Conservation (phyloP, 2,329 filamentous ascomycete species). For the Graphilbum fragrans region DNA sequence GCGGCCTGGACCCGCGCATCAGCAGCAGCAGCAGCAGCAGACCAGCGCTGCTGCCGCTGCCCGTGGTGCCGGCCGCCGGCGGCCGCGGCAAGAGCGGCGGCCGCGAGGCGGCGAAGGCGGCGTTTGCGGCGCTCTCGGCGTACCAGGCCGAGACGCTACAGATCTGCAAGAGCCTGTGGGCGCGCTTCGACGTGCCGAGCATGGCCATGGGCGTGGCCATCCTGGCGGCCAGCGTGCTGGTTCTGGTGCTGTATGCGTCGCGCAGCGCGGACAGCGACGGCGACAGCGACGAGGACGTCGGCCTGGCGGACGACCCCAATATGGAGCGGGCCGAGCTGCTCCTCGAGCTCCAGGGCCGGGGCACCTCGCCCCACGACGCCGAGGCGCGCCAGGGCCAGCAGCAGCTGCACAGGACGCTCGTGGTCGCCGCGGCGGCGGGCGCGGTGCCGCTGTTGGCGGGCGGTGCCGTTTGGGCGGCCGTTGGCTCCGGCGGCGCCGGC, state of each 20-base stretch:
- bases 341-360: constrained; percentile 32
- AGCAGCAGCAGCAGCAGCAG: constrained; percentile 9
- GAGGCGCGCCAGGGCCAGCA: constrained; percentile 42
- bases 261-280: constrained; percentile 40
- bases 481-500: neutral
- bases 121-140: constrained; percentile 48
- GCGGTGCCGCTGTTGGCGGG: constrained; percentile 13
- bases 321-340: constrained; percentile 47
- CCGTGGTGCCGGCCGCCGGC: constrained; percentile 26
- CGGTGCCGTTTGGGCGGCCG: constrained; percentile 1
- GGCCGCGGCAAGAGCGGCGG: too few species aligned
- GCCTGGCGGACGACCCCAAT: constrained; percentile 39
- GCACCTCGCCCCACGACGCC: constrained; percentile 39
- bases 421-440: constrained; percentile 22
- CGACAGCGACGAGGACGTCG: constrained; percentile 9
- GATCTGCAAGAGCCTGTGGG: constrained; percentile 79
- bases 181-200: constrained; percentile 74
- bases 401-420: constrained; percentile 23
- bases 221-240: constrained; percentile 52
- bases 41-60: neutral
- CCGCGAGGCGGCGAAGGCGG: constrained; percentile 21
- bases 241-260: constrained; percentile 63
- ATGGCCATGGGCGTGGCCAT: constrained; percentile 73
- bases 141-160: constrained; percentile 72
- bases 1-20: constrained; percentile 50